These are phyloP conservation scores for Torulaspora delbrueckii DNA, from an alignment of 805 yeast species.

Conservation along the genomic window DNA sequence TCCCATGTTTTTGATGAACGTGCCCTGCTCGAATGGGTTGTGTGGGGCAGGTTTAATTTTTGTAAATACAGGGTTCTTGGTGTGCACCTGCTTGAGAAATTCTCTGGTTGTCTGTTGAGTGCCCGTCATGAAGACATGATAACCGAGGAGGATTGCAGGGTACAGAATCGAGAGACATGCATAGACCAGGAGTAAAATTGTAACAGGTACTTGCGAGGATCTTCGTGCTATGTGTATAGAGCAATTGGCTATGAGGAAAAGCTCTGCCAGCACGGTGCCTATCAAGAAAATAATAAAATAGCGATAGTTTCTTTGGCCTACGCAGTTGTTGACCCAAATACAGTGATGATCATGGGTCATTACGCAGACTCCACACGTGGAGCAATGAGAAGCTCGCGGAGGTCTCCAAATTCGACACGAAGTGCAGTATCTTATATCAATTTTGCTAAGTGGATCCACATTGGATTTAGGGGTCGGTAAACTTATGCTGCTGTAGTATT, in stretches of 20 bases:
- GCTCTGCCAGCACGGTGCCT: slow-evolving; percentile 33
- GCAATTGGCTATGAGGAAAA: slow-evolving; percentile 24
- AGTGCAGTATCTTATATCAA: slow-evolving; percentile 56
- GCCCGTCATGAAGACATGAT: slow-evolving; percentile 51
- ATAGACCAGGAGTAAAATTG: slow-evolving; percentile 51
- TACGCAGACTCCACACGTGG: slow-evolving; percentile 62
- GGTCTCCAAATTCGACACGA: slow-evolving; percentile 73
- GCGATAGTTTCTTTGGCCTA: slow-evolving; percentile 67
- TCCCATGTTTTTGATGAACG: slow-evolving; percentile 31
- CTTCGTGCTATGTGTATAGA: slow-evolving; percentile 22
- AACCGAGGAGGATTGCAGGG: slow-evolving; percentile 49
- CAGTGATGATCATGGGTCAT: slow-evolving; percentile 67
- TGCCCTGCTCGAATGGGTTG: slow-evolving; percentile 39
- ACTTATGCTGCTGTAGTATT: slow-evolving; percentile 47
- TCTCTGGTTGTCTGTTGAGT: slow-evolving; percentile 71
- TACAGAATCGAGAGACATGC: slow-evolving; percentile 45
- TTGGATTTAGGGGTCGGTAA: slow-evolving; percentile 40
- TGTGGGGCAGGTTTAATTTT: slow-evolving; percentile 20
- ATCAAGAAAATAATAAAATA: slow-evolving; percentile 52
- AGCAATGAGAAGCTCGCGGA: slow-evolving; percentile 71
- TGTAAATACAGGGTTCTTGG: slow-evolving; percentile 33
- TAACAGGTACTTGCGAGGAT: slow-evolving; percentile 33
- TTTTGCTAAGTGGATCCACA: slow-evolving; percentile 29
- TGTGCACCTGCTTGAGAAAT: slow-evolving; percentile 47
- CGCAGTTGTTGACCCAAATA: slow-evolving; percentile 64